phyloP scores from a whole-genome alignment of 345 rosid species.

The Populus ilicifolia region DNA sequence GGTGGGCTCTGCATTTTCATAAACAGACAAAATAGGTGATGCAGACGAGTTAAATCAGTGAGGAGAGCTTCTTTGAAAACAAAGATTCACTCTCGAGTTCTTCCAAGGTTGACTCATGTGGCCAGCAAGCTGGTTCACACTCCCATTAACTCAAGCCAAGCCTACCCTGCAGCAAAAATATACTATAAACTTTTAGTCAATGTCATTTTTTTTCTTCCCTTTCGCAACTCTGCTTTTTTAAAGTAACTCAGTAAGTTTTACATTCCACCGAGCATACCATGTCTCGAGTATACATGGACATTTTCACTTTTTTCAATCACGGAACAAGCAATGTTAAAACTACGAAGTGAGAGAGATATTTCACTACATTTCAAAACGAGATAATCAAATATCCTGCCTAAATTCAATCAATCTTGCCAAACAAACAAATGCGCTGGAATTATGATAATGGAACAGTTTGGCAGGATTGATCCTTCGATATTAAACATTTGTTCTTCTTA shows the following conservation, averaged over 20 bases:
- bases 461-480: background rate
- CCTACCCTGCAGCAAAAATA: conserved; percentile 28
- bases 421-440: background rate
- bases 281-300: conserved; percentile 8
- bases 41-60: conserved; percentile 22
- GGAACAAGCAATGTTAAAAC: conserved; percentile 3
- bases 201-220: background rate
- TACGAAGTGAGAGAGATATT: conserved; percentile 8
- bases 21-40: conserved; percentile 27
- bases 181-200: background rate
- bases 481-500: background rate
- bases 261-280: conserved; percentile 10
- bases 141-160: conserved; percentile 21
- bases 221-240: background rate
- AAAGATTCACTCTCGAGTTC: conserved; percentile 29
- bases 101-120: conserved; percentile 39
- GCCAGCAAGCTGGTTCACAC: conserved; percentile 20
- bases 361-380: background rate
- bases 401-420: background rate
- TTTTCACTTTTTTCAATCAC: conserved; percentile 5
- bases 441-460: background rate
- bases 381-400: background rate
- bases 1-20: conserved; percentile 29
- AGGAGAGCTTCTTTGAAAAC: conserved; percentile 23
- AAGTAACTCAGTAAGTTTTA: background rate